Percentiles rank a stretch among this genome's conserved stretches.
These are phyloP conservation scores for Juncus effusus DNA, from an alignment of 176 grass and related monocot genomes.

Conservation along the genomic window DNA sequence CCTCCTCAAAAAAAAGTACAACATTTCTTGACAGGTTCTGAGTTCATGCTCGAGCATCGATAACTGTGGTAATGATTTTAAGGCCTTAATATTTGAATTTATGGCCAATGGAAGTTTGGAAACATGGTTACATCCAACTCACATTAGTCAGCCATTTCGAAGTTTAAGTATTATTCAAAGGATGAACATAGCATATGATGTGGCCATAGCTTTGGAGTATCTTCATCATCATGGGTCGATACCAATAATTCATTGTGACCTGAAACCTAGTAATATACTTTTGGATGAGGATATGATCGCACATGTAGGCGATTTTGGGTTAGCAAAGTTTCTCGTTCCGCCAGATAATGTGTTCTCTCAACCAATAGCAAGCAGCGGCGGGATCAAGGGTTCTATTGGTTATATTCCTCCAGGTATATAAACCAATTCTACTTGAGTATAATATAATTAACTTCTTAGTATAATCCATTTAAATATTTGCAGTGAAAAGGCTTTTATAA, in stretches of 20 bases:
- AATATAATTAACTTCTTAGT: no score
- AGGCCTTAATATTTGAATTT: conserved; percentile 44
- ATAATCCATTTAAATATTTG: neutral
- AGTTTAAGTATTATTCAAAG: conserved; percentile 22
- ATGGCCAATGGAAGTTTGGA: conserved; percentile 50
- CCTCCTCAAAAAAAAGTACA: no score
- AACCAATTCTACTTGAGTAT: neutral
- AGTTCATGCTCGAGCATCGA: conserved; percentile 52
- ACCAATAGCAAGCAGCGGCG: neutral
- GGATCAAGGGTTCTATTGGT: conserved; percentile 38
- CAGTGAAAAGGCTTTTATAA: neutral
- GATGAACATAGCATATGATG: conserved; percentile 41
- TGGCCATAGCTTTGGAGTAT: conserved; percentile 40
- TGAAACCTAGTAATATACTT: conserved; percentile 49
- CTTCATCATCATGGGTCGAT: conserved; percentile 36
- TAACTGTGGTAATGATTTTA: conserved; percentile 40
- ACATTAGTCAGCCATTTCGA: neutral
- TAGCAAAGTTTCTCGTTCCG: conserved; percentile 35
- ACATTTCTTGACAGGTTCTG: conserved; percentile 12
- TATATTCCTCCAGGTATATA: conserved; percentile 48
- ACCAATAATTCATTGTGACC: conserved; percentile 48
- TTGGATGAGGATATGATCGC: conserved; percentile 35
- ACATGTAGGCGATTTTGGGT: conserved; percentile 42
- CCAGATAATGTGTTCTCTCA: neutral
- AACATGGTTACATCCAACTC: conserved; percentile 34